A percentile compares a stretch with the other conserved stretches of the same genome.
These are phyloP conservation scores for Colletotrichum phormii DNA, from an alignment of 2,329 filamentous ascomycete genomes.

Conservation along the genomic window DNA sequence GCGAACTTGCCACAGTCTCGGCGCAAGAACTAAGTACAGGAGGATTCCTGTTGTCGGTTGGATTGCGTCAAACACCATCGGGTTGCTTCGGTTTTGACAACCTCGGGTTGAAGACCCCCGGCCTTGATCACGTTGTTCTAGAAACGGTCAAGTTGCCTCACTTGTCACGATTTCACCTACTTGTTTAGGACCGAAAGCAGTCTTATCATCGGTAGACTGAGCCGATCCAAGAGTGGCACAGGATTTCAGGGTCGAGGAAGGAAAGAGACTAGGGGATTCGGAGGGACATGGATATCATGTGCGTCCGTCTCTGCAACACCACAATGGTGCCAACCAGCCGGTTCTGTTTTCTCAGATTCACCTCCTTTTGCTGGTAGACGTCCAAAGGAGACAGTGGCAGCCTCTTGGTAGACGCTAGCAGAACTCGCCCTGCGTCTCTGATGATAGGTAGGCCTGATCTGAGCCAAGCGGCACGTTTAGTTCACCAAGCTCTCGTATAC, in stretches of 20 bases:
- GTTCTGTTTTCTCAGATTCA: neutral
- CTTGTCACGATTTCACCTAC: neutral
- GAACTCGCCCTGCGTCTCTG: neutral
- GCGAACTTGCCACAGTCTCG: neutral
- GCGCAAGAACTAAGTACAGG: neutral
- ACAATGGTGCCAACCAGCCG: conserved; percentile 7
- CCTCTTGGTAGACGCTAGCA: neutral
- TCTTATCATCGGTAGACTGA: neutral
- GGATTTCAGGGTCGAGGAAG: neutral
- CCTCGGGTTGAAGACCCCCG: neutral
- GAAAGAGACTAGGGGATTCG: neutral
- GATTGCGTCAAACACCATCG: neutral
- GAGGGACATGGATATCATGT: neutral
- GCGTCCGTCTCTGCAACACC: neutral
- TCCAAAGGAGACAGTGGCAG: neutral
- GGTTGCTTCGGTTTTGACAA: neutral
- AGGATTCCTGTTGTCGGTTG: neutral
- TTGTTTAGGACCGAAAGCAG: neutral
- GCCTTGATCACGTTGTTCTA: neutral
- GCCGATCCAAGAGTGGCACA: neutral
- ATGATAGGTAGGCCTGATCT: neutral
- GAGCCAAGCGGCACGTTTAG: neutral
- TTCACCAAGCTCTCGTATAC: conserved; percentile 4
- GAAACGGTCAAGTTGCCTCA: neutral
- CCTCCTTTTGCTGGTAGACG: neutral